phyloP scores from a whole-genome alignment of 129 eudicot genomes.

The Saposhnikovia divaricata region DNA sequence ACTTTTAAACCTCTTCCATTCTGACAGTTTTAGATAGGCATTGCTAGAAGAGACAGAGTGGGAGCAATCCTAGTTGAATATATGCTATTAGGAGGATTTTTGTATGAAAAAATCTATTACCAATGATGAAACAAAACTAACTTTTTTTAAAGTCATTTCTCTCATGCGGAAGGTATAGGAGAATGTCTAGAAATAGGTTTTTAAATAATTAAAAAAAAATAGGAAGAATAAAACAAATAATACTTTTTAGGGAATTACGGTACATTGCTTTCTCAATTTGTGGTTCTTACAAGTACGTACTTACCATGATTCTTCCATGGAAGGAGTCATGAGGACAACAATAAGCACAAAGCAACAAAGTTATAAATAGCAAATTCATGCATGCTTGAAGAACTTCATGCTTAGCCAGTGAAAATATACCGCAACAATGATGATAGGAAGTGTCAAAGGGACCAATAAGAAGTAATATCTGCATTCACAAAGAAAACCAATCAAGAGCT shows the following conservation, averaged over 20 bases:
- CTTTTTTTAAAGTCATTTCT: neutral
- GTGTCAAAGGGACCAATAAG: conserved; percentile 67
- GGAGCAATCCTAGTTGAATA: too few species aligned
- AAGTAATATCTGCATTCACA: conserved; percentile 63
- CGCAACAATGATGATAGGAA: conserved; percentile 63
- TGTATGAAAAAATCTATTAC: too few species aligned
- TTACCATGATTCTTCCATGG: neutral
- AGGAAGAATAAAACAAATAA: too few species aligned
- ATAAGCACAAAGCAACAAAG: neutral
- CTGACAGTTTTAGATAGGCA: too few species aligned
- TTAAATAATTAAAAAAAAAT: too few species aligned
- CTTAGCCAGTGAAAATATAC: conserved; percentile 85
- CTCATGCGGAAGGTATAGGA: neutral
- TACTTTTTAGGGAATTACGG: neutral
- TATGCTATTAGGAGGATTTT: too few species aligned
- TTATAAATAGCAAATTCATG: conserved; percentile 22
- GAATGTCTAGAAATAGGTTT: neutral
- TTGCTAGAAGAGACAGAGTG: too few species aligned
- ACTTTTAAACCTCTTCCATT: too few species aligned
- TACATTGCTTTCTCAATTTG: neutral
- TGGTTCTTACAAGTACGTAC: neutral
- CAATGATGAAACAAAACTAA: neutral
- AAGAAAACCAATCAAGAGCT: neutral
- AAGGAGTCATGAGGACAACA: neutral
- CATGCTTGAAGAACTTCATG: conserved; percentile 89